Evolutionary conservation across 2,329 filamentous ascomycete species (phyloP).

Genomic region (Fusarium xyrophilum): DNA sequence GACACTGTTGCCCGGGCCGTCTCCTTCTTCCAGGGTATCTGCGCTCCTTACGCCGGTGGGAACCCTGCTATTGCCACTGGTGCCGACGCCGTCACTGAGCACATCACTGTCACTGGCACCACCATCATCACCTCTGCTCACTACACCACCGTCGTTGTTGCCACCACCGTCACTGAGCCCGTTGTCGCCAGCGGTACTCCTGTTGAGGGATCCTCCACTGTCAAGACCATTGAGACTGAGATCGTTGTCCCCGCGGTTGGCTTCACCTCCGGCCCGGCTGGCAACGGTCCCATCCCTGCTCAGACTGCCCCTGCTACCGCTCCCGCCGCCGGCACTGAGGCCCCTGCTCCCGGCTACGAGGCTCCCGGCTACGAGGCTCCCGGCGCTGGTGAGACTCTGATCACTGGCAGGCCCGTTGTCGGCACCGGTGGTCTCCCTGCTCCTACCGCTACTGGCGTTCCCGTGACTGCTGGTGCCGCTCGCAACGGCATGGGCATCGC

Average conservation of each 20-base stretch:
- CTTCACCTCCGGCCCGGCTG: constrained; percentile 51
- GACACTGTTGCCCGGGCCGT: constrained; percentile 74
- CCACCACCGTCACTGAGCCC: constrained; percentile 57
- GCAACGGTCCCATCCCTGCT: constrained; percentile 38
- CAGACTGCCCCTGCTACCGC: constrained; percentile 52
- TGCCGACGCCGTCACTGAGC: constrained; percentile 68
- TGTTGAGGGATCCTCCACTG: constrained; percentile 54
- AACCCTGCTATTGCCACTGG: constrained; percentile 89
- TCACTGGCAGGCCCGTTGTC: constrained; percentile 36
- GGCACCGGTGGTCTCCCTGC: constrained; percentile 47
- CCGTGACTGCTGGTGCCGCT: constrained; percentile 50
- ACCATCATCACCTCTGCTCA: constrained; percentile 58
- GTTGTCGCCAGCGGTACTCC: constrained; percentile 58
- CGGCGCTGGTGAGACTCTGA: constrained; percentile 33
- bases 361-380: no score
- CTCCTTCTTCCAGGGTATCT: constrained; percentile 90
- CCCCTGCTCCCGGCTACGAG: constrained; percentile 32
- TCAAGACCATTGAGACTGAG: constrained; percentile 59
- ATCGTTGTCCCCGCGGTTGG: constrained; percentile 61
- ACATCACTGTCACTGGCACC: constrained; percentile 61
- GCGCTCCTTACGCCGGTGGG: constrained; percentile 72
- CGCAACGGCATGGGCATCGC: constrained; percentile 56
- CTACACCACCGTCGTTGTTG: constrained; percentile 60
- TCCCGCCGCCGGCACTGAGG: constrained; percentile 41
- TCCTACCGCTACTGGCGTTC: constrained; percentile 47